These are phyloP conservation scores for Thermochaetoides thermophila DNA, from an alignment of 495 filamentous ascomycete species.

Conservation along the genomic window DNA sequence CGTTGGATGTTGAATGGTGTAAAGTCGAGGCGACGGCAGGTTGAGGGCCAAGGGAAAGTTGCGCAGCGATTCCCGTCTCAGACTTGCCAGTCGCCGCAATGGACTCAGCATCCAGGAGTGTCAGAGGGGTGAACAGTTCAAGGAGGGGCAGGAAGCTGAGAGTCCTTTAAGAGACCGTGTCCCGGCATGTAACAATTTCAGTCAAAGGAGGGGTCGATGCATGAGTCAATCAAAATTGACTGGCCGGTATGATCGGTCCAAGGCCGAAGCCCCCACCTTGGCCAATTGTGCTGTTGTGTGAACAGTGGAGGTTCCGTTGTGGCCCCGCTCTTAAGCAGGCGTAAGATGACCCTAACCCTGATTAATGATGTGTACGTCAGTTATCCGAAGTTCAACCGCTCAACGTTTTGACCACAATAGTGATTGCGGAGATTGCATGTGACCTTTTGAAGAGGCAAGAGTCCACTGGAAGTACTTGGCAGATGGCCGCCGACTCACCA, in stretches of 20 bases:
- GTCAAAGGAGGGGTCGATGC: conserved; percentile 4
- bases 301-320: background rate
- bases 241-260: too few relatives aligned
- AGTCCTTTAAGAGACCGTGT: conserved; percentile 8
- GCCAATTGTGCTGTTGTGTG: background rate
- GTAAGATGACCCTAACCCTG: too few relatives aligned
- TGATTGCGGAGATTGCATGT: background rate
- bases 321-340: too few relatives aligned
- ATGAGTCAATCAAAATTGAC: conserved; percentile 1
- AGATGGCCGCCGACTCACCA: too few relatives aligned
- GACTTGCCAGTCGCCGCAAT: conserved; percentile 16
- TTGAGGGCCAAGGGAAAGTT: conserved; percentile 10
- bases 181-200: conserved; percentile 10
- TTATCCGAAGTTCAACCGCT: too few relatives aligned
- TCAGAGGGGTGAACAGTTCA: conserved; percentile 14
- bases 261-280: too few relatives aligned
- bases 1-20: conserved; percentile 4
- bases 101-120: conserved; percentile 18
- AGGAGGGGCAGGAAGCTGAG: conserved; percentile 8
- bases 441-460: too few relatives aligned
- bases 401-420: too few relatives aligned
- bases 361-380: too few relatives aligned
- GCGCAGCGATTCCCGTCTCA: conserved; percentile 14
- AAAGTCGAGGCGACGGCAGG: conserved; percentile 12
- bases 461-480: too few relatives aligned